Conservation (phyloP, 2,329 filamentous ascomycete genomes). For the Grosmannia penicillata region DNA sequence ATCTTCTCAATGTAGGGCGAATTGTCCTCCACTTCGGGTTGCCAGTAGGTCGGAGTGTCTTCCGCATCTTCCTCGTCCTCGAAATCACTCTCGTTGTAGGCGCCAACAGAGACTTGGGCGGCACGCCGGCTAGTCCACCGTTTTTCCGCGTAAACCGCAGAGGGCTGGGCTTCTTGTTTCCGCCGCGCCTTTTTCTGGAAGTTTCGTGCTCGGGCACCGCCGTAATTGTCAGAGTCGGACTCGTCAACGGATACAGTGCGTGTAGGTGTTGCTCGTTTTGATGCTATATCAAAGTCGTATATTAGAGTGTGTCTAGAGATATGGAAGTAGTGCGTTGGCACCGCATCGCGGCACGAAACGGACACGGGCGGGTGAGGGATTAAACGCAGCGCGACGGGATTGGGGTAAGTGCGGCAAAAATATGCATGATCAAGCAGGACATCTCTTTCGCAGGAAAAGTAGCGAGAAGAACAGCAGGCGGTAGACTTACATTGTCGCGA, state of each 20-base stretch:
- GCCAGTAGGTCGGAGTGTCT: constrained; percentile 55
- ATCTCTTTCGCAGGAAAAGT: not conserved
- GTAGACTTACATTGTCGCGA: constrained; percentile 9
- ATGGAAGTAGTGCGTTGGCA: not conserved
- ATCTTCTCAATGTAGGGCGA: constrained; percentile 82
- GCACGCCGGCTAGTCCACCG: constrained; percentile 83
- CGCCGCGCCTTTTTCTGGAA: constrained; percentile 64
- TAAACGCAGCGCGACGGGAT: constrained; percentile 12
- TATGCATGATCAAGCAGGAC: too few relatives aligned
- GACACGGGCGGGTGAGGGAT: constrained; percentile 14
- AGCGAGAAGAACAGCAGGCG: not conserved
- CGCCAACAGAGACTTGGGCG: constrained; percentile 50
- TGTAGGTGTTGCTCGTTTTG: constrained; percentile 43
- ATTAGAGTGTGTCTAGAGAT: too few relatives aligned
- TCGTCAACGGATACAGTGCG: constrained; percentile 39
- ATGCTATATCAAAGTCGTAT: constrained; percentile 34
- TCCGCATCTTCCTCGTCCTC: constrained; percentile 55
- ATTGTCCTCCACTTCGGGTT: constrained; percentile 55
- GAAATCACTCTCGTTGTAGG: constrained; percentile 52
- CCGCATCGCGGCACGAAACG: constrained; percentile 34
- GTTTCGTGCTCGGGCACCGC: constrained; percentile 55
- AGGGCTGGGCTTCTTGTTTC: constrained; percentile 51
- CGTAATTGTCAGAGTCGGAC: constrained; percentile 65
- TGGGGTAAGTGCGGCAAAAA: constrained; percentile 26
- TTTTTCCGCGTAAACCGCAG: constrained; percentile 60